Percentiles rank a stretch among this genome's conserved stretches.
Evolutionary conservation across 768 basidiomycete genomes (phyloP).

Genomic region (Agaricus blazei): DNA sequence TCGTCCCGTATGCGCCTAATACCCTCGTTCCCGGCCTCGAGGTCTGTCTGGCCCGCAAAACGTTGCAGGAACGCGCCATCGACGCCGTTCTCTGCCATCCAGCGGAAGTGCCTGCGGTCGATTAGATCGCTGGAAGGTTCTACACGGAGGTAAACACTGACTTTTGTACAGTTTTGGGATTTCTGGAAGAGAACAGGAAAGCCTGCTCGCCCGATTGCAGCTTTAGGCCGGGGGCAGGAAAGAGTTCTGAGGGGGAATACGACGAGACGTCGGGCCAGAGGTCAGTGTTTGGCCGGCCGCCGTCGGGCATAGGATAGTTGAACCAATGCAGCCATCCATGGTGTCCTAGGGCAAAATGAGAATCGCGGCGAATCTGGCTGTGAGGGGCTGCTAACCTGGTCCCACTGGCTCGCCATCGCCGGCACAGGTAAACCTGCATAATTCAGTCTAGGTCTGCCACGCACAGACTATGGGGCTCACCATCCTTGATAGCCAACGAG

Average conservation of each 20-base stretch:
- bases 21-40: constrained; percentile 47
- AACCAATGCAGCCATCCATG: constrained; percentile 91
- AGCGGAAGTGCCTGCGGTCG: constrained; percentile 56
- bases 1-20: constrained; percentile 66
- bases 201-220: constrained; percentile 52
- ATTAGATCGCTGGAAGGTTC: not conserved
- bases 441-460: not conserved
- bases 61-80: constrained; percentile 83
- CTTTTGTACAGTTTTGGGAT: constrained; percentile 67
- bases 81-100: constrained; percentile 81
- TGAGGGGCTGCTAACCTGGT: constrained; percentile 35
- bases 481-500: constrained; percentile 87
- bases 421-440: constrained; percentile 61
- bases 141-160: constrained; percentile 15
- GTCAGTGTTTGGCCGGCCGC: constrained; percentile 70
- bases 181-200: constrained; percentile 73
- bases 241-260: constrained; percentile 68
- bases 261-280: constrained; percentile 76
- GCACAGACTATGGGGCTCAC: constrained; percentile 30
- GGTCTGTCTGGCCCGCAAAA: constrained; percentile 65
- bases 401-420: constrained; percentile 66
- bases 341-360: constrained; percentile 37
- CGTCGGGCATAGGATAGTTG: constrained; percentile 57
- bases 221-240: constrained; percentile 61
- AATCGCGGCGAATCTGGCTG: not conserved